Conservation (phyloP, 2,329 filamentous ascomycete genomes). For the Pseudocercospora macadamiae region DNA sequence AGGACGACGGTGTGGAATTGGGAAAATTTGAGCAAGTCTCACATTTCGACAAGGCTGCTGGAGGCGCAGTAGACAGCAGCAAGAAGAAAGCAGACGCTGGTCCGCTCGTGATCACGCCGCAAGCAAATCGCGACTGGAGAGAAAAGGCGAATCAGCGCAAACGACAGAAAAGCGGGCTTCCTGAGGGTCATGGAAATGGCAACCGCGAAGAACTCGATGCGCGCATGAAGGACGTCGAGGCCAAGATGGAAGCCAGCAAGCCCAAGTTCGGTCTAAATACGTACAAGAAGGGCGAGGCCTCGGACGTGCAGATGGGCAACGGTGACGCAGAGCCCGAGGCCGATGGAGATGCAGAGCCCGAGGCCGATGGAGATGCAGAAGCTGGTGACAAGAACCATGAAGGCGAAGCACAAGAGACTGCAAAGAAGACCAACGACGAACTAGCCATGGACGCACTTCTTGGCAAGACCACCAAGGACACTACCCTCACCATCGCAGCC, state of each 20-base stretch:
- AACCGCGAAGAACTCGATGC: slow-evolving; percentile 27
- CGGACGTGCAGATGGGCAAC: slow-evolving; percentile 20
- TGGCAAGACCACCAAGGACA: slow-evolving; percentile 41
- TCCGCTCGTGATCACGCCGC: slow-evolving; percentile 60
- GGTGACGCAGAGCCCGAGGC: slow-evolving; percentile 27
- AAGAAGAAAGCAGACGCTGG: slow-evolving; percentile 41
- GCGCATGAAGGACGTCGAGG: slow-evolving; percentile 31
- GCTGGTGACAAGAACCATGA: slow-evolving; percentile 29
- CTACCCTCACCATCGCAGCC: slow-evolving; percentile 44
- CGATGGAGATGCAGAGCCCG: slow-evolving; percentile 30
- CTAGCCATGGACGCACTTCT: slow-evolving; percentile 52
- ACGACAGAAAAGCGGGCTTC: slow-evolving; percentile 60
- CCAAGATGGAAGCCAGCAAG: slow-evolving; percentile 45
- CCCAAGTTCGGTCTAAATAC: slow-evolving; percentile 58
- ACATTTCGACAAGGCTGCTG: slow-evolving; percentile 57
- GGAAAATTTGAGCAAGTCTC: slow-evolving; percentile 52
- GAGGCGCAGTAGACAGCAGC: slow-evolving; percentile 52
- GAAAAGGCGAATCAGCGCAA: slow-evolving; percentile 53
- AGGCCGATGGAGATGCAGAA: slow-evolving; percentile 15
- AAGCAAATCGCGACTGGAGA: slow-evolving; percentile 66
- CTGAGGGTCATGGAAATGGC: slow-evolving; percentile 35
- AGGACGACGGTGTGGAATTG: slow-evolving; percentile 57
- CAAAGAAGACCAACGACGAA: slow-evolving; percentile 59
- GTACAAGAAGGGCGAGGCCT: slow-evolving; percentile 28
- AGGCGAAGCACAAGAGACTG: slow-evolving; percentile 12